Evolutionary conservation across 1,284 basidiomycete species (phyloP).

Genomic region (Trichosporon sp.): DNA sequence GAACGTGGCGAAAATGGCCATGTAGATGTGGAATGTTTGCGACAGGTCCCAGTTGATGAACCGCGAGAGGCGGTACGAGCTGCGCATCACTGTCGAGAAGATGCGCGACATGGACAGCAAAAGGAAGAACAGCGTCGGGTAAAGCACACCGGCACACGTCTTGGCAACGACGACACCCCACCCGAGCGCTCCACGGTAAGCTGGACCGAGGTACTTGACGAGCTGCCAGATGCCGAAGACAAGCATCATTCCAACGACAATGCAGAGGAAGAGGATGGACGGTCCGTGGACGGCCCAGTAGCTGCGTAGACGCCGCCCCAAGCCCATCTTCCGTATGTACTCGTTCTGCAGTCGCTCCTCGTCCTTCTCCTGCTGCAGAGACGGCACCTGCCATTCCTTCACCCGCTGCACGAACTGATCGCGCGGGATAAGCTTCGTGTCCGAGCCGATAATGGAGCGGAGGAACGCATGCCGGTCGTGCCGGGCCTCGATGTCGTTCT

Average conservation of each 20-base stretch:
- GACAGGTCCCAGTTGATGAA: conserved; percentile 44
- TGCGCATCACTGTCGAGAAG: conserved; percentile 38
- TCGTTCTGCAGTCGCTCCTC: conserved; percentile 36
- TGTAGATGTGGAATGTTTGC: conserved; percentile 41
- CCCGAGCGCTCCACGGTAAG: conserved; percentile 38
- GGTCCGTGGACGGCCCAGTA: conserved; percentile 42
- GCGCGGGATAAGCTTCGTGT: conserved; percentile 27
- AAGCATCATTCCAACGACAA: conserved; percentile 36
- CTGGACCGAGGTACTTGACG: conserved; percentile 38
- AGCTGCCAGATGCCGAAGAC: conserved; percentile 41
- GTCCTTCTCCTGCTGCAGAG: conserved; percentile 36
- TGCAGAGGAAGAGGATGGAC: conserved; percentile 34
- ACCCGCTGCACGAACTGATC: conserved; percentile 34
- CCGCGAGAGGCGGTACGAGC: conserved; percentile 35
- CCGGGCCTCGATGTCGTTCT: conserved; percentile 13
- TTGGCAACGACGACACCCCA: conserved; percentile 45
- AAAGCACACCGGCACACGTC: conserved; percentile 39
- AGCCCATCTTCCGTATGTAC: conserved; percentile 31
- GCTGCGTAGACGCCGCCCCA: conserved; percentile 30
- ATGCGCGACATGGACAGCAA: conserved; percentile 40
- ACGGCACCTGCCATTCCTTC: conserved; percentile 38
- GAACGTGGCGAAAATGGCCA: conserved; percentile 34
- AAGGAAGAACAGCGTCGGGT: conserved; percentile 42
- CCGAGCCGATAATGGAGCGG: conserved; percentile 34
- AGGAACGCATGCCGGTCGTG: conserved; percentile 36